These are phyloP conservation scores for Canavalia ensiformis DNA, from an alignment of 306 rosid species.

Conservation along the genomic window DNA sequence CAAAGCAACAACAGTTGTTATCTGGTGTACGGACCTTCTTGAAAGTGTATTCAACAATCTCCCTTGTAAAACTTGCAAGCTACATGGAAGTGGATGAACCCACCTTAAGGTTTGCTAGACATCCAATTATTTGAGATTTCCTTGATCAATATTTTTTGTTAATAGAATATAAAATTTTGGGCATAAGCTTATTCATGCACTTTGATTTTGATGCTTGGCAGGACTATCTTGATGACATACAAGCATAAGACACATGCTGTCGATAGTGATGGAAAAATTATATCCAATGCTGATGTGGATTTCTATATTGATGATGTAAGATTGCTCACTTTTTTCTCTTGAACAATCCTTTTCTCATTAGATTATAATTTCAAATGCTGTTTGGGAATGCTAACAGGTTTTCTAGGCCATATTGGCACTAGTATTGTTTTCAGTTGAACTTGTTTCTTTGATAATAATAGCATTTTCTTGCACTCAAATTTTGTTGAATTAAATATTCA, in stretches of 20 bases:
- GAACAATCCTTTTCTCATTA: neutral
- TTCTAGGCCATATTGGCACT: neutral
- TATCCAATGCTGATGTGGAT: conserved; percentile 90
- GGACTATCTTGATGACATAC: conserved; percentile 93
- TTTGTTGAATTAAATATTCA: conserved; percentile 9
- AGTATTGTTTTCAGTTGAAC: neutral
- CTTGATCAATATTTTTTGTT: conserved; percentile 2
- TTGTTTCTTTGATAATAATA: conserved; percentile 5
- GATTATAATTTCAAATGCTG: conserved; percentile 17
- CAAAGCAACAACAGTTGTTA: conserved; percentile 93
- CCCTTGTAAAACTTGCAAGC: conserved; percentile 85
- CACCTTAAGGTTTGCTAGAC: conserved; percentile 73
- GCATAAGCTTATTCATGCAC: neutral
- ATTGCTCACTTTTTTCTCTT: conserved; percentile 27
- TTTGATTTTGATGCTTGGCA: conserved; percentile 52
- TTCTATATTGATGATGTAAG: conserved; percentile 90
- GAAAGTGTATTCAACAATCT: conserved; percentile 88
- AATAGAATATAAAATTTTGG: conserved; percentile 19
- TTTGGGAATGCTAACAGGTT: neutral
- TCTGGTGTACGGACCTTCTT: conserved; percentile 91
- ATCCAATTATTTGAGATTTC: conserved; percentile 21
- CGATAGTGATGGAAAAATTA: conserved; percentile 73
- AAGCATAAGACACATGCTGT: conserved; percentile 97
- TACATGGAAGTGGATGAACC: conserved; percentile 98
- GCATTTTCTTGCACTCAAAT: conserved; percentile 13